Base-by-base conservation (phyloP, 2,329 filamentous ascomycete species). In the Knufia petricola region DNA sequence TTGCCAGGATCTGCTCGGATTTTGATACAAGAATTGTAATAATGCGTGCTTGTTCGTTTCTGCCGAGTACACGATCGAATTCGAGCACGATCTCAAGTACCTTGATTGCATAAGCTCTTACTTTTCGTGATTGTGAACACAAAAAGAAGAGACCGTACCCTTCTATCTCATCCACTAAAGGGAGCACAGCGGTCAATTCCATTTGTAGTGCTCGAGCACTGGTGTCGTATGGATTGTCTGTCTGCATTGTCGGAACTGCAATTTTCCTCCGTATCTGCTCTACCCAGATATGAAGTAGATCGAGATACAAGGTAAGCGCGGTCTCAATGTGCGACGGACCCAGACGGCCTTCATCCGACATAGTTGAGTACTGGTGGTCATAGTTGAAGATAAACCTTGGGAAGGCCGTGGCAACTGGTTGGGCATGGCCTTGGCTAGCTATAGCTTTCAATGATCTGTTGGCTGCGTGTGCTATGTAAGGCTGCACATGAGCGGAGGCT, bases 301-400 rank as follows among this genome's bases (percentile, higher is more conserved):
- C 89, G 23, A 96, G 87, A 60, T 98, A 98, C 9, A 98, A 74
- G 54, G 85, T 83, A 17, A 98, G 67, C 0, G 92, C 98, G 57
- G 83, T 95, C 64, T 98, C 92, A 50, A 98, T 95, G 61, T 98
- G 92, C 3, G 84, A 86, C 28, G 87, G 82, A 0, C 90, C 92
- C 20, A 98, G 79, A 82, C 98, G 92, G 2, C 92, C 92, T 26
- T 94, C 92, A 61, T 98, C 92, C 8, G 89, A 95, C 82, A 96
- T 95, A 26, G 92, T 96, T 1, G 90, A 87, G 64, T 98, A 98
- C 20, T 89, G 82, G 57, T 94, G 89, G 64, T 98, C 94, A 63
- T 96, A 98, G 58, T 92, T 95, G 70, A 98, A 98, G 46, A 98
- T 98, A 66, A 96, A 98, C 21, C 89, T 78, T 31, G 92, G 87